Percentiles rank a stretch among this genome's conserved stretches.
These are phyloP conservation scores for Mortierella sp. DNA, from an alignment of 371 early-diverging fungal genomes.

Conservation along the genomic window DNA sequence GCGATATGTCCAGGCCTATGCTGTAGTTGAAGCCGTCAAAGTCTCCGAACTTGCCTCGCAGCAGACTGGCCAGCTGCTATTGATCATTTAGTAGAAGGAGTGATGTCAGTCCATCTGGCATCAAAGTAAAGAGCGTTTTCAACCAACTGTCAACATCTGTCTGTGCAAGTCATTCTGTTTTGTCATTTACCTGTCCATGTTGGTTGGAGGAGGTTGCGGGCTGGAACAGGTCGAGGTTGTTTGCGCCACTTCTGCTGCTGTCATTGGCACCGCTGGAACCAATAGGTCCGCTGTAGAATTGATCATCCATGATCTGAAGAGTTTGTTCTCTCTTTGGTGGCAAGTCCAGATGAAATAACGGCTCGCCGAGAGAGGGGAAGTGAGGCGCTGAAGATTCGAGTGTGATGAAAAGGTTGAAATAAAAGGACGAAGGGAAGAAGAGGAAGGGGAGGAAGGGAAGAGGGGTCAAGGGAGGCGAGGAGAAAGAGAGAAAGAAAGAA, in stretches of 20 bases:
- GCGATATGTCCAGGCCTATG: conserved; percentile 38
- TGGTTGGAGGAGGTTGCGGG: conserved; percentile 30
- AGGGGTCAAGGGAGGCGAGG: neutral
- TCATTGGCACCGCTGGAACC: neutral
- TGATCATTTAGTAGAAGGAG: neutral
- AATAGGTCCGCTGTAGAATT: neutral
- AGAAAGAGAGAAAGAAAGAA: neutral
- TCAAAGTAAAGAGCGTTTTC: neutral
- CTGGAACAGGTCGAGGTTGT: conserved; percentile 20
- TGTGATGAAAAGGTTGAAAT: neutral
- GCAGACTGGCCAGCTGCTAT: conserved; percentile 28
- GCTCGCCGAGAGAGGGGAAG: neutral
- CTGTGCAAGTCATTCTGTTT: neutral
- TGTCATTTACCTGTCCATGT: conserved; percentile 38
- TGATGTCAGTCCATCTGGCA: neutral
- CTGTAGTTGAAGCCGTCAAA: conserved; percentile 32
- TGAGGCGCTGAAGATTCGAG: neutral
- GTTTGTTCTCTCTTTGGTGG: neutral
- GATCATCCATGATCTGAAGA: conserved; percentile 11
- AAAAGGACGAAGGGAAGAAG: conserved; percentile 1
- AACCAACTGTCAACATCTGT: neutral
- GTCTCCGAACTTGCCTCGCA: conserved; percentile 45
- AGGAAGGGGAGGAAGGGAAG: neutral
- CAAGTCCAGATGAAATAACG: conserved; percentile 10
- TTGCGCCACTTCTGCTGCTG: conserved; percentile 1